A percentile compares a stretch with the other conserved stretches of the same genome.
phyloP scores from a whole-genome alignment of 169 alveolate species.

The Eimeria praecox region DNA sequence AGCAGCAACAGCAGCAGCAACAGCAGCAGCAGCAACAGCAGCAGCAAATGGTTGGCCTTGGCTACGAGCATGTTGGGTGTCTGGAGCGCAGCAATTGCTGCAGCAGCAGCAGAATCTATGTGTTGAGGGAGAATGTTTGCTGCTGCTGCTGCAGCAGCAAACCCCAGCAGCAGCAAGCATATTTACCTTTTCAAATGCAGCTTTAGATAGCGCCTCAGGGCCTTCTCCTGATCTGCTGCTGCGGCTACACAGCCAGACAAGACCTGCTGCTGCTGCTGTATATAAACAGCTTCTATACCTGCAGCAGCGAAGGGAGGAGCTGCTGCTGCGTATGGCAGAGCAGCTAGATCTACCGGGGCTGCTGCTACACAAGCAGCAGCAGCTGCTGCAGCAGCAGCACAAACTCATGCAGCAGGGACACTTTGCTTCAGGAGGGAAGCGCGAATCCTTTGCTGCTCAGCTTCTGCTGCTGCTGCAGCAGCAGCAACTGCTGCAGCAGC shows the following conservation, averaged over 20 bases:
- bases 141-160: conserved; percentile 67
- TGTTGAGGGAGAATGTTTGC: conserved; percentile 49
- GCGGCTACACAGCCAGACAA: conserved; percentile 37
- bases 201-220: conserved; percentile 22
- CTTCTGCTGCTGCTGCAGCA: conserved; percentile 40
- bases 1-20: not conserved
- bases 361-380: conserved; percentile 59
- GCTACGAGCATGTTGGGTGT: conserved; percentile 55
- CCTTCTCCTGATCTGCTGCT: conserved; percentile 58
- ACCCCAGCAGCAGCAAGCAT: conserved; percentile 52
- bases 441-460: not conserved
- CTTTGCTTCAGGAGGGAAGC: not conserved
- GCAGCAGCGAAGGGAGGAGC: conserved; percentile 66
- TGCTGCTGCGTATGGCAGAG: conserved; percentile 59
- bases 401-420: conserved; percentile 19
- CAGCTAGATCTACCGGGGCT: conserved; percentile 28
- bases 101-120: conserved; percentile 33
- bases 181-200: not conserved
- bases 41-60: conserved; percentile 30
- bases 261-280: conserved; percentile 40
- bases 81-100: conserved; percentile 52
- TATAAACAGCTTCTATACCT: conserved; percentile 41
- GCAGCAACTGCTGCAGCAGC: conserved; percentile 48
- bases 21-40: conserved; percentile 18
- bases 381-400: conserved; percentile 65